Evolutionary conservation across 176 grass and related monocot genomes (phyloP), one percentile per base, ranked within the genome.

Genomic region (Stipa capillata): DNA sequence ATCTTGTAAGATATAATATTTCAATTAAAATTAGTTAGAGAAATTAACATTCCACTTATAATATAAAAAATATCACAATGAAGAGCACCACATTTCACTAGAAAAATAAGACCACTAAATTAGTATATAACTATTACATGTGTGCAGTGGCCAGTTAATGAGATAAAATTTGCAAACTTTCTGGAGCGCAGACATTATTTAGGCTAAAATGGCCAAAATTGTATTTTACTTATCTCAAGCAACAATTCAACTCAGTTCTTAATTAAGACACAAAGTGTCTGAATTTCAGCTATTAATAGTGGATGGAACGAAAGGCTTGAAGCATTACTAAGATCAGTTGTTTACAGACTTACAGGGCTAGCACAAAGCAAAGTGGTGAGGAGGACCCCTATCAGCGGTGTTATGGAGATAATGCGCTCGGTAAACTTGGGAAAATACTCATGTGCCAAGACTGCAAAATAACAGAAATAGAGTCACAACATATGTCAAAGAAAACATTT

Each of bases 351-450:
- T 93, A 99, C 92, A 50, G 96, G 96, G 74, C 96, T 95, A 68
- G 92, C 96, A 76, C 96, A 95, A 79, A 99, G 92, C 81, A 99
- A 87, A 20, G 96, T 94, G 57, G 96, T 98, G 74, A 98, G 96
- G 83, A 94, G 15, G 50, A 98, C 96, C 31, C 92, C 96, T 31
- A 98, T 84, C 43, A 98, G 80, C 7, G 96, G 96, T 20, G 92
- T 95, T 77, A 99, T 14, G 43, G 84, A 67, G 71, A 87, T 91
- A 85, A 99, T 99, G 23, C 49, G 44, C 79, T 95, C 86, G 20
- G 96, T 95, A 59, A 95, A 89, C 45, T 95, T 93, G 6, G 92
- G 92, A 85, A 99, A 95, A 79, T 86, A 95, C 68, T 99, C 96
- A 49, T 99, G 81, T 35, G 92, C 76, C 65, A 99, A 73, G 16